A percentile compares a stretch with the other conserved stretches of the same genome.
Evolutionary conservation across 2,329 filamentous ascomycete species (phyloP).

Genomic region (Neonectria magnoliae): DNA sequence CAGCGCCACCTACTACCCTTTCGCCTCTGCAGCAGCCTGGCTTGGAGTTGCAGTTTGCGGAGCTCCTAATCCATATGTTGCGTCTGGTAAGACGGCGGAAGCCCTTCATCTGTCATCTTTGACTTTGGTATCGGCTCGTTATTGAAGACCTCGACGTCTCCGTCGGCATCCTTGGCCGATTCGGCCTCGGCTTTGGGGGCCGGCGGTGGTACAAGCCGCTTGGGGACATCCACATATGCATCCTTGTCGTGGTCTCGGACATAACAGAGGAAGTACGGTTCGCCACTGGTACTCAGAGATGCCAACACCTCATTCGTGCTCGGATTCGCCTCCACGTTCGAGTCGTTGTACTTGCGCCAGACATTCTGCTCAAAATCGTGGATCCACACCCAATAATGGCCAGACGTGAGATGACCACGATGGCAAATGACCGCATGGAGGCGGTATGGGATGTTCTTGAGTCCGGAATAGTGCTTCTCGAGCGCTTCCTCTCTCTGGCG

Average conservation of each 20-base stretch:
- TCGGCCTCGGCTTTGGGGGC: conserved; percentile 17
- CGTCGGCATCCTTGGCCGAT: conserved; percentile 37
- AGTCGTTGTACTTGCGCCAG: conserved; percentile 97
- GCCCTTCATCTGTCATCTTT: conserved; percentile 12
- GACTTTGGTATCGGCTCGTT: conserved; percentile 12
- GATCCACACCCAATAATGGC: conserved; percentile 98
- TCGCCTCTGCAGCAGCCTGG: not conserved
- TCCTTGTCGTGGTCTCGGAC: conserved; percentile 74
- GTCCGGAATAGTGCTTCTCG: conserved; percentile 54
- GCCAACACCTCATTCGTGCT: conserved; percentile 75
- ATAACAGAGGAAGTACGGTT: conserved; percentile 86
- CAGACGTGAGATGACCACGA: conserved; percentile 75
- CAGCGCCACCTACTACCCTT: not conserved
- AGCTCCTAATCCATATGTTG: conserved; percentile 31
- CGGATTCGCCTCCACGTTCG: conserved; percentile 75
- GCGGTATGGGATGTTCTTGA: conserved; percentile 76
- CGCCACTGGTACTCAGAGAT: conserved; percentile 73
- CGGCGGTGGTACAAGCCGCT: conserved; percentile 44
- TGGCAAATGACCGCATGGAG: conserved; percentile 96
- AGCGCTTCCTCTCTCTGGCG: conserved; percentile 42
- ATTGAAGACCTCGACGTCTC: conserved; percentile 33
- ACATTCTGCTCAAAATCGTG: conserved; percentile 83
- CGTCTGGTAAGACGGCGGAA: conserved; percentile 31
- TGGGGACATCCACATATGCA: conserved; percentile 59
- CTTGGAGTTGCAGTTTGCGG: not conserved